Percentiles rank a stretch among this genome's conserved stretches.
phyloP scores from a whole-genome alignment of 768 basidiomycete genomes.

The Symmetrospora coprosmae region DNA sequence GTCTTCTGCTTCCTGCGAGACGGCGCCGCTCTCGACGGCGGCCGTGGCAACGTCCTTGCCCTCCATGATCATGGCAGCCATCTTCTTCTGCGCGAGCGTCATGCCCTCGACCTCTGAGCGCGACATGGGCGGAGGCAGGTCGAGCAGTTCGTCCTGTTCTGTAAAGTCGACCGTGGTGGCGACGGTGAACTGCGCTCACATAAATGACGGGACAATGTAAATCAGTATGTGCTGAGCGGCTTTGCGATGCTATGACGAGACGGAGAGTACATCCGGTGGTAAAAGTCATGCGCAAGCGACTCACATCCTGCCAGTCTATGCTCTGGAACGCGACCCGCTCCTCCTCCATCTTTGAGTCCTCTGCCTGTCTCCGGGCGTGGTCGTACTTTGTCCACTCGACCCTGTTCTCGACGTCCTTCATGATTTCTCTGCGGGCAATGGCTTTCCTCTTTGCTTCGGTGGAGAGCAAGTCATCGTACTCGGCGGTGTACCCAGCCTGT shows the following conservation, averaged over 20 bases:
- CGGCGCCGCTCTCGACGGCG: constrained; percentile 59
- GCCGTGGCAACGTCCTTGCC: constrained; percentile 51
- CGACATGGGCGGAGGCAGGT: constrained; percentile 92
- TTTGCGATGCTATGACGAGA: too few relatives aligned
- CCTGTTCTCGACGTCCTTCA: constrained; percentile 60
- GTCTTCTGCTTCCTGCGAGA: constrained; percentile 37
- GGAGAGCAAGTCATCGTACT: neutral
- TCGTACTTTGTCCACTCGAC: constrained; percentile 80
- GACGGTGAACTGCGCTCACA: constrained; percentile 55
- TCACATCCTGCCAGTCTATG: constrained; percentile 88
- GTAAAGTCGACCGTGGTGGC: constrained; percentile 98
- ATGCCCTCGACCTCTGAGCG: constrained; percentile 88
- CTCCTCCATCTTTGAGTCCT: constrained; percentile 86
- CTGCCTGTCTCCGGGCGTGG: constrained; percentile 64
- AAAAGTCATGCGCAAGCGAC: too few relatives aligned
- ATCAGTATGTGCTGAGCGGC: neutral
- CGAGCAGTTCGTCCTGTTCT: constrained; percentile 64
- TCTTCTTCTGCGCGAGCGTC: constrained; percentile 91
- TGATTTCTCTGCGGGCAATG: constrained; percentile 50
- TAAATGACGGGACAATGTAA: too few relatives aligned
- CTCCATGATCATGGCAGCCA: constrained; percentile 98
- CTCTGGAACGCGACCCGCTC: constrained; percentile 86
- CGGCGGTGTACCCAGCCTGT: constrained; percentile 48
- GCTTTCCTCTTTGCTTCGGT: constrained; percentile 18
- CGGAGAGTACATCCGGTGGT: too few relatives aligned